phyloP scores from a whole-genome alignment of 257 asterid genomes.

The Petunia axillaris region DNA sequence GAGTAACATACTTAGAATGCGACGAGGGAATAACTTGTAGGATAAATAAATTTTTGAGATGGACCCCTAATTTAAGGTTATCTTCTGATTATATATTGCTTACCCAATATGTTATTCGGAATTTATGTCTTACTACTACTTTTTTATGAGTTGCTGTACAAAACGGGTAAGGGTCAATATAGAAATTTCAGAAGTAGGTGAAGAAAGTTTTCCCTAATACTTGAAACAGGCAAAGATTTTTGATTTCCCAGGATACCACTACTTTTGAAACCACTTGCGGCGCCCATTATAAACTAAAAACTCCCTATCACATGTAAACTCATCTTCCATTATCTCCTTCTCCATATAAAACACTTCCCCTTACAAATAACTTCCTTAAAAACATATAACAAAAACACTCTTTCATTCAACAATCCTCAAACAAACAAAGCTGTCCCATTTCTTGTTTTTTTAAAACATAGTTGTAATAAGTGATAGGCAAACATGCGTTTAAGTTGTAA shows the following conservation, averaged over 20 bases:
- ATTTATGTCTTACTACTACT: no score
- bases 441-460: no score
- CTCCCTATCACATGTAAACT: slow-evolving; percentile 11
- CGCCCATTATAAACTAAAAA: slow-evolving; percentile 23
- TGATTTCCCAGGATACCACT: slow-evolving; percentile 30
- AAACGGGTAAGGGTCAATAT: background rate
- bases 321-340: background rate
- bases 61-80: no score
- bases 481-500: slow-evolving; percentile 53
- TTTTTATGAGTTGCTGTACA: background rate
- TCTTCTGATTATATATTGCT: no score
- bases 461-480: no score
- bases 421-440: background rate
- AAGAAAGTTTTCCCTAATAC: background rate
- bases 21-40: no score
- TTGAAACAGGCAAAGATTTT: slow-evolving; percentile 28
- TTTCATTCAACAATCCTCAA: background rate
- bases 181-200: slow-evolving; percentile 6
- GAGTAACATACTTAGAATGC: no score
- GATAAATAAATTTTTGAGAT: no score
- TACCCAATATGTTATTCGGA: no score
- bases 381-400: background rate
- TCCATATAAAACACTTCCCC: background rate
- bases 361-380: background rate
- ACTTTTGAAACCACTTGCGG: slow-evolving; percentile 39